Base-by-base conservation (phyloP, 495 filamentous ascomycete genomes). In the Halenospora varia region DNA sequence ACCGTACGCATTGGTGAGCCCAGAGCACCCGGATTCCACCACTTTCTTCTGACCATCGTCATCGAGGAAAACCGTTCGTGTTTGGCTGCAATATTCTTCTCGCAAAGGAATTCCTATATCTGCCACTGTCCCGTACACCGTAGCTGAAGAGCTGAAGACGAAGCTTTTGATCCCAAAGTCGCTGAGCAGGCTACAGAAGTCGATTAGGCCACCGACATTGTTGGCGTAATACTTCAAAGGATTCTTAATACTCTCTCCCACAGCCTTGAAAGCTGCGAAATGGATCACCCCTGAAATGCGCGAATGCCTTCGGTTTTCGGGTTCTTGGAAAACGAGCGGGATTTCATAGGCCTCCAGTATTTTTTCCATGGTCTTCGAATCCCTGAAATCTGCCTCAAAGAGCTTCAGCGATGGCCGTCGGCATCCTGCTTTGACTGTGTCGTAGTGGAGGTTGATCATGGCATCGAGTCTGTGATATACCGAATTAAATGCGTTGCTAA, bases 91-190 rank as follows among this genome's bases (percentile, higher is more conserved):
- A 48, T 83, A 74, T 55, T 85, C 81, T 57, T 87, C 84, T 26
- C 75, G 75, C 40, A 87, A 66, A 1, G 82, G 82, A 19, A 61
- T 26, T 1, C 48, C 48, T 3, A 56, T 52, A 23, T 61, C 59
- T 41, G 93, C 97, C 49, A 93, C 93, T 72, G 97, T 93, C 58
- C 93, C 93, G 68, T 97, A 97, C 70, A 97, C 93, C 64, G 93
- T 96, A 26, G 91, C 91, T 8, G 90, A 95, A 67, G 71, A 76
- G 19, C 73, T 84, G 68, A 88, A 87, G 60, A 88, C 82, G 62
- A 88, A 83, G 23, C 79, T 84, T 62, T 80, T 85, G 70, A 88
- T 81, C 25, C 75, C 77, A 62, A 81, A 84, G 17, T 83, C 73
- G n/a, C 77, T 75, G 49, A 88, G 71, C 4, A 75, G 72, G 24